Percentiles rank a stretch among this genome's conserved stretches.
These are phyloP conservation scores for Chlamydomonas eustigma DNA, from an alignment of 139 green algal genomes.

Conservation along the genomic window DNA sequence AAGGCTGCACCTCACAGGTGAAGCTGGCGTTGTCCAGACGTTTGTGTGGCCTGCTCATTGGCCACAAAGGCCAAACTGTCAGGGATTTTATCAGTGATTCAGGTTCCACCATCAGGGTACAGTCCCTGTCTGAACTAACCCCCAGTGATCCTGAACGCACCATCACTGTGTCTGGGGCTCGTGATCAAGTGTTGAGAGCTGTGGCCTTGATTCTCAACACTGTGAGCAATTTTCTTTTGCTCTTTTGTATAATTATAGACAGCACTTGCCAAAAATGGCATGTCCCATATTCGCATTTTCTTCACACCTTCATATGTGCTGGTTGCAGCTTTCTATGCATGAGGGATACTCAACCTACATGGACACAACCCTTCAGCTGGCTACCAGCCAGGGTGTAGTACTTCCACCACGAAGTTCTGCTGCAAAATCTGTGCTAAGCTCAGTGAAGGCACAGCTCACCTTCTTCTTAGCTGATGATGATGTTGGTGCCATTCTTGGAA, in stretches of 20 bases:
- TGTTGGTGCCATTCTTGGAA: slow-evolving; percentile 55
- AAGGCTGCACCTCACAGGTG: slow-evolving; percentile 23
- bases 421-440: slow-evolving; percentile 30
- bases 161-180: slow-evolving; percentile 42
- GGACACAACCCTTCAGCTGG: slow-evolving; percentile 61
- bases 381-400: slow-evolving; percentile 50
- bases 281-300: not conserved
- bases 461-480: slow-evolving; percentile 52
- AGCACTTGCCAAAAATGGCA: not conserved
- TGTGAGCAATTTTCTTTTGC: slow-evolving; percentile 21
- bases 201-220: slow-evolving; percentile 60
- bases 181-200: slow-evolving; percentile 53
- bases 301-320: not conserved
- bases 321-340: slow-evolving; percentile 3
- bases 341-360: slow-evolving; percentile 46
- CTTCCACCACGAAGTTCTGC: slow-evolving; percentile 29
- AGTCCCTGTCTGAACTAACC: slow-evolving; percentile 55
- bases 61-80: slow-evolving; percentile 60
- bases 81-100: slow-evolving; percentile 63
- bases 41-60: slow-evolving; percentile 62
- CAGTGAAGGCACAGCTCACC: slow-evolving; percentile 9
- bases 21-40: slow-evolving; percentile 59
- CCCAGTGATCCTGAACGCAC: slow-evolving; percentile 55
- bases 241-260: not conserved
- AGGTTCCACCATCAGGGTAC: slow-evolving; percentile 53